Base-by-base conservation (phyloP, 495 filamentous ascomycete genomes). In the Aspergillus sclerotioniger region DNA sequence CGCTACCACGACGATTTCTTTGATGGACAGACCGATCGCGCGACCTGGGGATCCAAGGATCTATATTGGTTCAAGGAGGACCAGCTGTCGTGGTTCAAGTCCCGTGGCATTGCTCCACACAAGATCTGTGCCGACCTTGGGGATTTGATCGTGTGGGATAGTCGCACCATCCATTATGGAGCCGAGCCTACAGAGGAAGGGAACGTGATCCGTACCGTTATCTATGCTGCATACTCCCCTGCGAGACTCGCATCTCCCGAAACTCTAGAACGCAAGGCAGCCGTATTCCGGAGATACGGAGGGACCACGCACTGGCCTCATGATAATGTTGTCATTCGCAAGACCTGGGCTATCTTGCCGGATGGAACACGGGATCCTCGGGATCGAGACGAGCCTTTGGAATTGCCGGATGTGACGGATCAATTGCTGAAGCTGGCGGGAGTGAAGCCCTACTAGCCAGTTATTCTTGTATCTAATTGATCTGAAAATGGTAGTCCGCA, bases 121-220 rank as follows among this genome's bases (percentile, higher is more conserved):
- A 72, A 74, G 51, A 65, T 74, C 43, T 58, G 53, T 43, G 65
- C 70, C 0, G 70, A 72, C 44, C 57, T 60, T 2, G 71, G 71
- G 1, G 71, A 74, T 54, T 39, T 74, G 47, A 68, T 74, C 10
- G 39, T 74, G 9, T 74, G 71, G 70, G 70, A 74, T 39, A 60
- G 50, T 12, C 68, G 71, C 3, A 64, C 60, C 1, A 62, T 74
- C 16, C 71, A 72, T 57, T 68, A 66, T 45, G 61, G 46, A 7
- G 32, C 44, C 0, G 44, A 54, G 17, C 57, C 53, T 3, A 64
- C 50, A 15, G 39, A 20, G 28, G 53, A 57, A 35, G 48, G 53
- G 37, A 37, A 64, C 52, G 19, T 54, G 39, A 59, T 70, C 49
- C 45, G 67, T 13, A 61, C 61, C 0, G 44, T 61, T 45, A 66